phyloP scores from a whole-genome alignment of 345 rosid genomes.

The Syzygium aromaticum region DNA sequence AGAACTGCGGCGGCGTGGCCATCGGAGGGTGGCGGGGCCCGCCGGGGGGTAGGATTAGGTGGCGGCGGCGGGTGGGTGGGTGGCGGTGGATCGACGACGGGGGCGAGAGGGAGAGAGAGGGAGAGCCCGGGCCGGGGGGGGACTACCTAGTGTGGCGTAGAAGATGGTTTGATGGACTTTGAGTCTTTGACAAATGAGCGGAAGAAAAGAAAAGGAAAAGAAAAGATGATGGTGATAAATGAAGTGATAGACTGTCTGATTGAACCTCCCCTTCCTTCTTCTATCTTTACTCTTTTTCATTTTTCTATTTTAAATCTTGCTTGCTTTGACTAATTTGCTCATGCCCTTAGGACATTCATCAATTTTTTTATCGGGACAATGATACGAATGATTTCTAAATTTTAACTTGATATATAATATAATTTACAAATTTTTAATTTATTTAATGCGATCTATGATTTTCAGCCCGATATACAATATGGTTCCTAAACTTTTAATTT shows the following conservation, averaged over 20 bases:
- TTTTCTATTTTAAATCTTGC: background rate
- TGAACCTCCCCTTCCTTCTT: background rate
- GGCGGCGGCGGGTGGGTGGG: background rate
- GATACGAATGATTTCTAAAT: no score
- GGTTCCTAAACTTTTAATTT: no score
- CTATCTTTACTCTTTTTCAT: background rate
- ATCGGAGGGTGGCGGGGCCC: background rate
- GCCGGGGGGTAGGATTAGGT: background rate
- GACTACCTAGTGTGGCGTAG: background rate
- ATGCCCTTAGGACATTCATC: background rate
- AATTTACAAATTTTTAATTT: no score
- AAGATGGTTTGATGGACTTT: background rate
- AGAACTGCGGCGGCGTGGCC: constrained; percentile 1
- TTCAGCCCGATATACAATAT: no score
- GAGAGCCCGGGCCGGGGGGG: no score
- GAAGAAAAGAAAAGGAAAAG: background rate
- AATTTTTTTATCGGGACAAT: no score
- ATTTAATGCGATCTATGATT: no score
- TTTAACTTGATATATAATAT: no score
- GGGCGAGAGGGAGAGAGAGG: background rate
- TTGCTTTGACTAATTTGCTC: background rate
- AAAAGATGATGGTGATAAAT: background rate
- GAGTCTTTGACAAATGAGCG: background rate
- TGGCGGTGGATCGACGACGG: background rate
- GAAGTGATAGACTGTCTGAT: background rate